These are phyloP conservation scores for Annulohypoxylon moriforme DNA, from an alignment of 495 filamentous ascomycete species.

Conservation along the genomic window DNA sequence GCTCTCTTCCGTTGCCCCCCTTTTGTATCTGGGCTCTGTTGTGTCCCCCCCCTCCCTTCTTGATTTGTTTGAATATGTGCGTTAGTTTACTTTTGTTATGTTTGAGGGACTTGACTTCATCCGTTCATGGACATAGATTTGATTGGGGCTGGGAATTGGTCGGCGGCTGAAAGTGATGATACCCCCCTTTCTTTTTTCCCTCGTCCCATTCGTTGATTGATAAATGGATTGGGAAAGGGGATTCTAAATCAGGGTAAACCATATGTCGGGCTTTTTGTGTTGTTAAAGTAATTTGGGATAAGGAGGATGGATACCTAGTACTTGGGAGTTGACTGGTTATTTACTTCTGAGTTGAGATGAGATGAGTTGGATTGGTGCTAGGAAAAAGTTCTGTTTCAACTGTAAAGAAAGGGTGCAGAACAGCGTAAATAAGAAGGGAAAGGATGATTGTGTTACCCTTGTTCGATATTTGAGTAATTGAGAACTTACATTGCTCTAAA, in stretches of 20 bases:
- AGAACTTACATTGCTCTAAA: slow-evolving; percentile 17
- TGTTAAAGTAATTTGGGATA: not conserved
- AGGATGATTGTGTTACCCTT: slow-evolving; percentile 7
- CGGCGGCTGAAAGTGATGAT: slow-evolving; percentile 6
- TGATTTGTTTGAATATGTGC: slow-evolving; percentile 20
- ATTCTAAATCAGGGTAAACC: not conserved
- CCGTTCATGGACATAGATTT: slow-evolving; percentile 17
- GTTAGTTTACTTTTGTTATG: slow-evolving; percentile 1
- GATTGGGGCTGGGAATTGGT: not conserved
- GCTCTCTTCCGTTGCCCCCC: slow-evolving; percentile 9
- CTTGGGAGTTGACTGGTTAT: slow-evolving; percentile 12
- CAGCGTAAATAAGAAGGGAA: not conserved
- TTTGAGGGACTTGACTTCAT: not conserved
- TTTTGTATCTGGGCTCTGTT: slow-evolving; percentile 22
- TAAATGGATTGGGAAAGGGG: not conserved
- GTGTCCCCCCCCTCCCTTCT: not conserved
- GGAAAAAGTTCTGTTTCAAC: not conserved
- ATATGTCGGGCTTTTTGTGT: slow-evolving; percentile 7
- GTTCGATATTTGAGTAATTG: not conserved
- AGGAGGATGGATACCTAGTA: not conserved
- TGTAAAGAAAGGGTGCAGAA: slow-evolving; percentile 1
- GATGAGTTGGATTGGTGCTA: not conserved
- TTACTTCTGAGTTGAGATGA: not conserved
- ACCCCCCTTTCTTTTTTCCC: not conserved
- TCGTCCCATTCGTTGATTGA: not conserved